Evolutionary conservation across 2,329 filamentous ascomycete genomes (phyloP).

Genomic region (Talaromyces verruculosus): DNA sequence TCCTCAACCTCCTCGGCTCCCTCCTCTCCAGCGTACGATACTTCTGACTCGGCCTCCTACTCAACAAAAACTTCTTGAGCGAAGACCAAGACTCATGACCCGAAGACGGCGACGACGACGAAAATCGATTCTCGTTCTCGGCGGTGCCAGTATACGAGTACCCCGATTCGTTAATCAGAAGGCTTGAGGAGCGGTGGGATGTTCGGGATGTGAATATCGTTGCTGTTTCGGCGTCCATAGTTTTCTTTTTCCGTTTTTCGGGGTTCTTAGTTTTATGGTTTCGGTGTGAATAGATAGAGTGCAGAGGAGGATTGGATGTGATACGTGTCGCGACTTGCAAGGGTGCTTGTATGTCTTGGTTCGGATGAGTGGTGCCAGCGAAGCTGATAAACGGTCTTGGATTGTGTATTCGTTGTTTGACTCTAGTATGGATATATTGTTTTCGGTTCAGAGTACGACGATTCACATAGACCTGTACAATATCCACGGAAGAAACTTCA

Average conservation of each 20-base stretch:
- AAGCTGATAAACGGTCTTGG: conserved; percentile 11
- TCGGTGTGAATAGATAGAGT: background rate
- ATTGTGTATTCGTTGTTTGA: background rate
- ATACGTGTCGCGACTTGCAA: conserved; percentile 18
- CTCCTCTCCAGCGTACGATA: conserved; percentile 33
- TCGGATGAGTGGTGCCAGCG: conserved; percentile 21
- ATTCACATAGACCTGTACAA: background rate
- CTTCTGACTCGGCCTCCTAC: conserved; percentile 30
- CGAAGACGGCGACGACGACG: background rate
- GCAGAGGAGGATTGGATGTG: background rate
- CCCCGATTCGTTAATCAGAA: conserved; percentile 22
- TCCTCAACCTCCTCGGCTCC: conserved; percentile 34
- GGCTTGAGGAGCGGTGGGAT: conserved; percentile 24
- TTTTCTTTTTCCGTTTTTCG: background rate
- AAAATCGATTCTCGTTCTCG: conserved; percentile 1
- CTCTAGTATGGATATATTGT: background rate
- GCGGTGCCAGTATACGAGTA: conserved; percentile 16
- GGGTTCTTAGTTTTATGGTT: background rate
- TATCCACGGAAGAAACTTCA: background rate
- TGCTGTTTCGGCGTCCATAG: conserved; percentile 27
- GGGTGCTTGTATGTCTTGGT: conserved; percentile 3
- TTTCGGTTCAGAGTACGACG: background rate
- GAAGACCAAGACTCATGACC: conserved; percentile 22
- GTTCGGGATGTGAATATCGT: conserved; percentile 21
- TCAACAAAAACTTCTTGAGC: conserved; percentile 31